A percentile compares a stretch with the other conserved stretches of the same genome.
Conservation (phyloP, 495 filamentous ascomycete species). For the Neurospora cerealis region DNA sequence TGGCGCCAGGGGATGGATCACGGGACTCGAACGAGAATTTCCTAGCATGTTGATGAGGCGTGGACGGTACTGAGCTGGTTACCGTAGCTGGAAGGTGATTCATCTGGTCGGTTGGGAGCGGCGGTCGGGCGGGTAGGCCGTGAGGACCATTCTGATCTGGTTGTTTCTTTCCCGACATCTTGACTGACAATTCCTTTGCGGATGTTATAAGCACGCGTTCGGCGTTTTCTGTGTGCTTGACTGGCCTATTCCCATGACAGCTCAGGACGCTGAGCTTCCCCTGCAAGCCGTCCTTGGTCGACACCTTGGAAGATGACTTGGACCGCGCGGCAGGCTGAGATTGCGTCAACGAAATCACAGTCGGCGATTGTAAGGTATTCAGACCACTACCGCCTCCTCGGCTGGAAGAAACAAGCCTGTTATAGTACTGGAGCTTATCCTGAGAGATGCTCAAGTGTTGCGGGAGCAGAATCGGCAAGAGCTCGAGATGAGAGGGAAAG, state of each 20-base stretch:
- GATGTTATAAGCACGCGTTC: conserved; percentile 46
- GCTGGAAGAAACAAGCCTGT: conserved; percentile 41
- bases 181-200: conserved; percentile 34
- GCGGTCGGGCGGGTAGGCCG: conserved; percentile 23
- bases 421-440: conserved; percentile 44
- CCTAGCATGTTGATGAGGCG: conserved; percentile 79
- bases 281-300: conserved; percentile 36
- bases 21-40: conserved; percentile 75
- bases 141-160: conserved; percentile 19
- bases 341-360: conserved; percentile 35
- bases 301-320: conserved; percentile 43
- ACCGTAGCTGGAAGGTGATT: conserved; percentile 41
- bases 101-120: conserved; percentile 21
- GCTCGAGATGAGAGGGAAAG: conserved; percentile 31
- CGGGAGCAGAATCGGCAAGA: conserved; percentile 38
- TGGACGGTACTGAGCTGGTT: conserved; percentile 89
- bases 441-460: conserved; percentile 42
- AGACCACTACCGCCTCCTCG: conserved; percentile 35
- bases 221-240: conserved; percentile 37
- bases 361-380: conserved; percentile 36
- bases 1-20: conserved; percentile 74
- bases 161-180: conserved; percentile 39
- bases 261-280: conserved; percentile 30
- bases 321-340: conserved; percentile 38
- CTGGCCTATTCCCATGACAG: conserved; percentile 51